phyloP scores from a whole-genome alignment of 1,284 basidiomycete species.

The Fomes fomentarius region DNA sequence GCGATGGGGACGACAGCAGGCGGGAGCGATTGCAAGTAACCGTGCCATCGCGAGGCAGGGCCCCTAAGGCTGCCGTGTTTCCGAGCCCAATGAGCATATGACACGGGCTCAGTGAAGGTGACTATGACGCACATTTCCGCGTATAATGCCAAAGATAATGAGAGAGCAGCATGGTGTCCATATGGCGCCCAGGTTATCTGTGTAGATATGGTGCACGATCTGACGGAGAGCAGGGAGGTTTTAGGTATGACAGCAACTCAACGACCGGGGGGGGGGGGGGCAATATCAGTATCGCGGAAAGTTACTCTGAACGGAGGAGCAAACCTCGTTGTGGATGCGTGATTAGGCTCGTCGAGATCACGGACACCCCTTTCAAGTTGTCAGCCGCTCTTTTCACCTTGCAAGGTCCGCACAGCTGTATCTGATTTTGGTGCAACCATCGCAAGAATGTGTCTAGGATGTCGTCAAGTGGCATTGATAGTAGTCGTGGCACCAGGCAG shows the following conservation, averaged over 20 bases:
- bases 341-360: too few relatives aligned
- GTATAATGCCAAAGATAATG: background rate
- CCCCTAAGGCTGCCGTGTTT: background rate
- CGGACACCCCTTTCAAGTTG: too few relatives aligned
- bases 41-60: slow-evolving; percentile 48
- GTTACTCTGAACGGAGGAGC: too few relatives aligned
- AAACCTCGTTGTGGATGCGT: too few relatives aligned
- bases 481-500: too few relatives aligned
- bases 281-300: too few relatives aligned
- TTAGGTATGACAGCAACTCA: background rate
- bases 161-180: background rate
- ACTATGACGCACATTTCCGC: background rate
- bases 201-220: background rate
- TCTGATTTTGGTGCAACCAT: too few relatives aligned
- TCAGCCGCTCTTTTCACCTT: too few relatives aligned
- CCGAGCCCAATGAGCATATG: background rate
- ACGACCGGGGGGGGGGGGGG: too few relatives aligned
- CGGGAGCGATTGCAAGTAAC: slow-evolving; percentile 72
- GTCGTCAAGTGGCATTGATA: too few relatives aligned
- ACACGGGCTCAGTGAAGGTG: background rate
- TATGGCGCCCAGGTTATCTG: background rate
- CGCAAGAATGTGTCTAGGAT: too few relatives aligned
- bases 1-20: slow-evolving; percentile 55
- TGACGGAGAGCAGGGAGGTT: background rate
- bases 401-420: too few relatives aligned